A percentile compares a stretch with the other conserved stretches of the same genome.
Evolutionary conservation across 2,329 filamentous ascomycete species (phyloP).

Genomic region (Emydomyces testavorans): DNA sequence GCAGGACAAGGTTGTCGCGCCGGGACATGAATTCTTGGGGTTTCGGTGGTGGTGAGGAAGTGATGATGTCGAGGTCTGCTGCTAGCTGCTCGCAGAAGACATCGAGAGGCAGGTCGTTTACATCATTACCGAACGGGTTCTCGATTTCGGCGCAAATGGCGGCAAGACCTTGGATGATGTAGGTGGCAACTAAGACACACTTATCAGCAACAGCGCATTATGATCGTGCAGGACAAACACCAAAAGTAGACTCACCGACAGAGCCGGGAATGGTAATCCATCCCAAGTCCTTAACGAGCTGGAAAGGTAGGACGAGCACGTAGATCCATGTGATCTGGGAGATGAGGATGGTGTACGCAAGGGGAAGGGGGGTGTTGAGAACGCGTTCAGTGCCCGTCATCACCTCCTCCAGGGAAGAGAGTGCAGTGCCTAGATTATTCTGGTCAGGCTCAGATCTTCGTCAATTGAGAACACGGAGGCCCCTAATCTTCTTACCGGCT

Average conservation of each 20-base stretch:
- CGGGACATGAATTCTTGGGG: slow-evolving; percentile 42
- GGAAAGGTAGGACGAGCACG: slow-evolving; percentile 69
- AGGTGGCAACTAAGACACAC: slow-evolving; percentile 44
- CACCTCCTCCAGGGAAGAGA: slow-evolving; percentile 59
- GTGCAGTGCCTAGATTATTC: slow-evolving; percentile 40
- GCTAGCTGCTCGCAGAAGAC: slow-evolving; percentile 64
- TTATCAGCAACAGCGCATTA: neutral
- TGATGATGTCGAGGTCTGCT: slow-evolving; percentile 62
- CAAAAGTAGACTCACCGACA: slow-evolving; percentile 34
- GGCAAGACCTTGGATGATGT: slow-evolving; percentile 70
- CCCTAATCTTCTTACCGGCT: slow-evolving; percentile 21
- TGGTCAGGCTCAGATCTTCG: neutral
- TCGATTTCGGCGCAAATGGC: slow-evolving; percentile 72
- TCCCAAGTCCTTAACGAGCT: slow-evolving; percentile 51
- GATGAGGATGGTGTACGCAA: slow-evolving; percentile 75
- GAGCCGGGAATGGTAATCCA: slow-evolving; percentile 73
- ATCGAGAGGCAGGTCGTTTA: slow-evolving; percentile 70
- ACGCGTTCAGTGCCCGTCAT: slow-evolving; percentile 64
- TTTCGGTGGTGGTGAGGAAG: slow-evolving; percentile 44
- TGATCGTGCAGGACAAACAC: neutral
- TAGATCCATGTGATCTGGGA: slow-evolving; percentile 81
- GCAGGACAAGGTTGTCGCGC: slow-evolving; percentile 44
- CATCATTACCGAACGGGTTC: slow-evolving; percentile 72
- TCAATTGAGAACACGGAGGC: slow-evolving; percentile 3
- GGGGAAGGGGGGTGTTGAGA: slow-evolving; percentile 67